Evolutionary conservation across 129 eudicot species (phyloP).

Genomic region (Artemisia annua): DNA sequence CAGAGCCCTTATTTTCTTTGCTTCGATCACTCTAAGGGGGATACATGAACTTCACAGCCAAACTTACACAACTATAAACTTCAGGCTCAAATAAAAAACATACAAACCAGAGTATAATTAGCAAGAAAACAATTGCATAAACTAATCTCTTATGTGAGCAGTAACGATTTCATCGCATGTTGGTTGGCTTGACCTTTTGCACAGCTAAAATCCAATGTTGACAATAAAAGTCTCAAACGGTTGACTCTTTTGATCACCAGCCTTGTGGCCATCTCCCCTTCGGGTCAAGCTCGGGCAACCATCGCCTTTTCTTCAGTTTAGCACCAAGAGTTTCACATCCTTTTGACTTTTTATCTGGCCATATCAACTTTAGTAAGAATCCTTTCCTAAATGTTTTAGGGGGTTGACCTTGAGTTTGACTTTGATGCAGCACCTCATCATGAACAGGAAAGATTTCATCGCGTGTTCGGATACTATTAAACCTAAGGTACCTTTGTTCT

Average conservation of each 20-base stretch:
- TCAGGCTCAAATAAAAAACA: background rate
- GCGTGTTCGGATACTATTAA: conserved; percentile 41
- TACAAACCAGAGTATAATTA: background rate
- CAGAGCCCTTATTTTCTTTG: too few relatives aligned
- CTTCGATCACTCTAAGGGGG: background rate
- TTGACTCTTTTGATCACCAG: conserved; percentile 46
- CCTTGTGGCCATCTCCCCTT: conserved; percentile 75
- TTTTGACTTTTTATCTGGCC: conserved; percentile 35
- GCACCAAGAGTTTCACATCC: conserved; percentile 25
- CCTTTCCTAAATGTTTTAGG: conserved; percentile 33
- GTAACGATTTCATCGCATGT: background rate
- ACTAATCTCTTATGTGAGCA: background rate
- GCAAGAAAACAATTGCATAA: background rate
- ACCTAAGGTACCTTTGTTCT: conserved; percentile 64
- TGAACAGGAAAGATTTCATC: conserved; percentile 46
- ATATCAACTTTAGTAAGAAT: conserved; percentile 37
- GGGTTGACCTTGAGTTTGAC: conserved; percentile 6
- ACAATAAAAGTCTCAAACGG: background rate
- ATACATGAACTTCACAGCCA: background rate
- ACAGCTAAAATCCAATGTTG: conserved; percentile 4
- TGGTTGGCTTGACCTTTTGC: background rate
- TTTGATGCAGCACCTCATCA: conserved; percentile 25
- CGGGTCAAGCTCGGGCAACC: conserved; percentile 40
- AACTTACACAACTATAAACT: background rate
- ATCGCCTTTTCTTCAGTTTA: conserved; percentile 33